These are phyloP conservation scores for Colletotrichum orbiculare DNA, from an alignment of 2,329 filamentous ascomycete species.

Conservation along the genomic window DNA sequence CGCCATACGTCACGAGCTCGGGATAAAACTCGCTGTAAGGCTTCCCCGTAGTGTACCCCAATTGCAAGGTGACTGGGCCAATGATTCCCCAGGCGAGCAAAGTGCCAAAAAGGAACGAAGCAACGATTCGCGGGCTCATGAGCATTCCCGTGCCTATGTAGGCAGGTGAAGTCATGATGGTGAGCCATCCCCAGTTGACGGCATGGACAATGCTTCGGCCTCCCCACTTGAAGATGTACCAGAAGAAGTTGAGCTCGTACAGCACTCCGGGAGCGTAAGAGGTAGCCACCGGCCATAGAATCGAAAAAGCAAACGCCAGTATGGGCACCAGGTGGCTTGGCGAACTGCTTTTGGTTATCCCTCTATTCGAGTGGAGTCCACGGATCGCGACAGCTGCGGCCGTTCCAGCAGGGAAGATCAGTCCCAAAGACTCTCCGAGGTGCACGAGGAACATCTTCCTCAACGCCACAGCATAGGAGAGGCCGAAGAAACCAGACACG, in stretches of 20 bases:
- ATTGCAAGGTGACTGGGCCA: background rate
- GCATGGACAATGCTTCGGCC: background rate
- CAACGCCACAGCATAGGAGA: conserved; percentile 2
- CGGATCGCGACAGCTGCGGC: conserved; percentile 1
- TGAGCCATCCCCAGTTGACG: conserved; percentile 1
- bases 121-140: background rate
- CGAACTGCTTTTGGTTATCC: background rate
- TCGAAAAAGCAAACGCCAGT: background rate
- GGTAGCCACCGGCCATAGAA: background rate
- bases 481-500: conserved; percentile 13
- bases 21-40: background rate
- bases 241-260: background rate
- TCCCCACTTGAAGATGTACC: conserved; percentile 14
- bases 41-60: background rate
- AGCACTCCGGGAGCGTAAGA: conserved; percentile 2
- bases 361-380: background rate
- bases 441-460: conserved; percentile 5
- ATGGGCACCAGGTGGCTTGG: too few species aligned
- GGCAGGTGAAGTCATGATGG: background rate
- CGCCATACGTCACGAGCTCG: conserved; percentile 1
- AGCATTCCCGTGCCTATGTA: background rate
- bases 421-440: background rate
- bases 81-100: conserved; percentile 6
- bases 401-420: background rate
- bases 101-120: background rate